Base-by-base conservation (phyloP, 1,284 basidiomycete species). In the Fomitopsis betulina region DNA sequence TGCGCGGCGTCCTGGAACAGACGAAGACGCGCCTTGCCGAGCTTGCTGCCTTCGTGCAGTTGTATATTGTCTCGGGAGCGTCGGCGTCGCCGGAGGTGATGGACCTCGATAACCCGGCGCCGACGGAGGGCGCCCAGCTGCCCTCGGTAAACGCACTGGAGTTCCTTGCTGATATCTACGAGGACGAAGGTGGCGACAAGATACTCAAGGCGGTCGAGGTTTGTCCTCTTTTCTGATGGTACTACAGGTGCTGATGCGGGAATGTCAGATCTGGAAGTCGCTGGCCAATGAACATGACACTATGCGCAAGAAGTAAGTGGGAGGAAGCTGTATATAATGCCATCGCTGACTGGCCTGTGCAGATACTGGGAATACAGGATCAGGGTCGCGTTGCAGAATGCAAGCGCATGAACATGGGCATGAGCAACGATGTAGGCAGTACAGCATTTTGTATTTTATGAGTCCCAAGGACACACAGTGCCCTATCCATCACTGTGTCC, bases 111-210 rank as follows among this genome's bases (percentile, higher is more conserved):
- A 86, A 89, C 65, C 90, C 88, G 0, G 75, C 76, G 0, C 90
- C 89, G 1, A 80, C 80, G n/a, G 69, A 76, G 47, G 82, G 80
- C 21, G 89, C 93, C 3, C 79, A 88, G 56, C 73, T 95, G 17
- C 93, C 93, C 2, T 86, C 87, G 56, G 76, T 83, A 1, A 78
- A 84, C 27, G 94, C 94, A 5, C 77, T 96, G 53, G 94, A 97
- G 72, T 94, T 95, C 70, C 66, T 93, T 60, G 94, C 93, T 0
- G 94, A 97, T 66, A 79, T 88, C 12, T 78, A 87, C 62, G 85
- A 88, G 65, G 75, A 82, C 59, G 78, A 81, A 50, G 84, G 80
- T 0, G 73, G 71, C n/a, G 75, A 77, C 7, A 73, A 75, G 27
- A 72, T 79, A 0, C 63, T 71, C 23, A 76, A 80, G 64, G 85